Evolutionary conservation across 2,329 filamentous ascomycete species (phyloP), one percentile per base, ranked within the genome.

Genomic region (Talaromyces sp.): DNA sequence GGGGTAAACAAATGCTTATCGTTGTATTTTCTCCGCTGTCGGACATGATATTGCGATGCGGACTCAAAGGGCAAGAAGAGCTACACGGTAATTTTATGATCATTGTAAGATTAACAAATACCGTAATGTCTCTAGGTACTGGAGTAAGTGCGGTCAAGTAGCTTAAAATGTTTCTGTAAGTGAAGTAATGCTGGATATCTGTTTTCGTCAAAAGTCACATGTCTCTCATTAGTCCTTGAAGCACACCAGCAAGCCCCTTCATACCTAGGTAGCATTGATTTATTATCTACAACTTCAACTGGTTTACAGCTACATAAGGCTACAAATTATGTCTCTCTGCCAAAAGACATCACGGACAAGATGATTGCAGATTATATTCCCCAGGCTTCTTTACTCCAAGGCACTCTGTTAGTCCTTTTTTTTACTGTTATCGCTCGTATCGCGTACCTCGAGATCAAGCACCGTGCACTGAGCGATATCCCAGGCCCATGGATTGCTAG

Each of bases 401-500:
- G 59, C 19, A 17, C 47, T 3, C 11, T 54, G 19, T 43, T 49
- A 11, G 34, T 29, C 3, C n/a, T 51, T n/a, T 3, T 56, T 8
- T 19, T 43, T 3, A 56, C 47, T 5, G 5, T 45, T 40, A 22
- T 63, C 10, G 34, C 49, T 22, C 34, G 47, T 7, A 56, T 63
- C 19, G 25, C 13, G 10, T 43, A 56, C n/a, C 49, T 63, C 22
- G 61, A 63, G 34, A 45, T 63, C 61, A 63, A 63, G 27, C 47
- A 63, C 25, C 38, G 51, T 11, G 61, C 49, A n/a, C n/a, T 63
- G 8, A 25, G 38, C 17, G 25, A 36, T 15, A 63, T 63, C 7
- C 61, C 61, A 7, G 61, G 61, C 5, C 61, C 61, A 25, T 31
- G 45, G 25, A 43, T 63, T 19, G 61, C 61, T 45, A 54, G 51